phyloP scores from a whole-genome alignment of 805 yeast species.

The Metschnikowia peoriensis region DNA sequence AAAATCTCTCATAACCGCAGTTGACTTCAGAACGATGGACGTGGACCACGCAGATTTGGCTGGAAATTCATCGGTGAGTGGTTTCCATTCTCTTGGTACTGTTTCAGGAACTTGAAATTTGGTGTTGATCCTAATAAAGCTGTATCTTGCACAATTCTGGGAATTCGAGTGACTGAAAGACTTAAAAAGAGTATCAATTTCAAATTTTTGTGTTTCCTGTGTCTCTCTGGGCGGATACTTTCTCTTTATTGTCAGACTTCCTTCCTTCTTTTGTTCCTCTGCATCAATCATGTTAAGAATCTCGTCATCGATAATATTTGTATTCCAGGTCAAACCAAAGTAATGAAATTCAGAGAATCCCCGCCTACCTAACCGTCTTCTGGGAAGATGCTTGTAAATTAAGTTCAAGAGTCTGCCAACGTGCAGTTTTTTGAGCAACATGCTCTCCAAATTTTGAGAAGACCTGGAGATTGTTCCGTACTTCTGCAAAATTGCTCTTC shows the following conservation, averaged over 20 bases:
- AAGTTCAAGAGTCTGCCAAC: not conserved
- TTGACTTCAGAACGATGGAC: not conserved
- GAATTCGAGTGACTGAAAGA: not conserved
- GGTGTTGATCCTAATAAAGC: not conserved
- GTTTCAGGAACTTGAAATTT: not conserved
- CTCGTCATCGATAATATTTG: not conserved
- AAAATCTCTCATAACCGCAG: not conserved
- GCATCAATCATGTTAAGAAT: not conserved
- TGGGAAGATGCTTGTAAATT: not conserved
- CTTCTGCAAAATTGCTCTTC: not conserved
- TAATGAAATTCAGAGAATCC: not conserved
- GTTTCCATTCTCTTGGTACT: not conserved
- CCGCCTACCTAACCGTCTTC: not conserved
- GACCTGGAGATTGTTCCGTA: not conserved
- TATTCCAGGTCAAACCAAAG: not conserved
- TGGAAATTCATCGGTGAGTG: not conserved
- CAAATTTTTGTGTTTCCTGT: not conserved
- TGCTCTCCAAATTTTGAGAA: not conserved
- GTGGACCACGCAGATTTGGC: not conserved
- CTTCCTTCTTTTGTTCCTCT: not conserved
- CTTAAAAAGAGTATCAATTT: not conserved
- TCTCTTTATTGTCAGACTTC: not conserved
- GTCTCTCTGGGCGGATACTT: not conserved
- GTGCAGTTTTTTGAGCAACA: not conserved
- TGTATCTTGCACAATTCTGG: not conserved